phyloP scores from a whole-genome alignment of 1,139 yeast species.

The Lodderomyces parapsilosis region DNA sequence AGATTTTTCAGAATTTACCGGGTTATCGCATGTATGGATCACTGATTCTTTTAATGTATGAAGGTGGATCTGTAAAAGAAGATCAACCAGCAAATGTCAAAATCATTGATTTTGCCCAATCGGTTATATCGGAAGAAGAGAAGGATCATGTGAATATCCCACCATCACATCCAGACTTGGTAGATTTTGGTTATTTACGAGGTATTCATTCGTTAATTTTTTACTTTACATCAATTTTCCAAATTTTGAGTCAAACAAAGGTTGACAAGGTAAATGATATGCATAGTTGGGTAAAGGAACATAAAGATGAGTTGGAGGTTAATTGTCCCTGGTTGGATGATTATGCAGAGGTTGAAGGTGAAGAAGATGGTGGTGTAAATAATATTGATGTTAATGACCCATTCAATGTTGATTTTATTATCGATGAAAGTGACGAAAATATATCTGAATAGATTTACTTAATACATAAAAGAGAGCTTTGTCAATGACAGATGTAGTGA shows the following conservation, averaged over 20 bases:
- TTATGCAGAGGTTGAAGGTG: slow-evolving; percentile 38
- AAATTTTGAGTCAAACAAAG: slow-evolving; percentile 36
- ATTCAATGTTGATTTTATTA: slow-evolving; percentile 25
- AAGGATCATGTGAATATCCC: slow-evolving; percentile 46
- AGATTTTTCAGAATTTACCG: slow-evolving; percentile 52
- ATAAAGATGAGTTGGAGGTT: slow-evolving; percentile 15
- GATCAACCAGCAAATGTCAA: slow-evolving; percentile 51
- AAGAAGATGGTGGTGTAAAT: slow-evolving; percentile 14
- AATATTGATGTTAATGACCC: slow-evolving; percentile 20
- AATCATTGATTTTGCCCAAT: slow-evolving; percentile 94
- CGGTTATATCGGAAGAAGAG: slow-evolving; percentile 68
- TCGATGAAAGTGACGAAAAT: slow-evolving; percentile 22
- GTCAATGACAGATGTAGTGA: not conserved
- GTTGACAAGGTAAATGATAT: slow-evolving; percentile 12
- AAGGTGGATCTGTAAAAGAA: slow-evolving; percentile 42
- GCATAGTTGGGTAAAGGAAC: slow-evolving; percentile 22
- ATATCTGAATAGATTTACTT: slow-evolving; percentile 25
- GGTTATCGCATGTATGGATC: slow-evolving; percentile 96
- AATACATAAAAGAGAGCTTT: not conserved
- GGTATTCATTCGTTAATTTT: slow-evolving; percentile 69
- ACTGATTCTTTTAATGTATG: slow-evolving; percentile 84
- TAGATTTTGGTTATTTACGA: slow-evolving; percentile 82
- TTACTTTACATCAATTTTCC: slow-evolving; percentile 59
- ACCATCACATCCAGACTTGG: slow-evolving; percentile 59
- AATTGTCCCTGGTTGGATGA: slow-evolving; percentile 46